phyloP scores from a whole-genome alignment of 139 green algal genomes.

The Closterium sp. region DNA sequence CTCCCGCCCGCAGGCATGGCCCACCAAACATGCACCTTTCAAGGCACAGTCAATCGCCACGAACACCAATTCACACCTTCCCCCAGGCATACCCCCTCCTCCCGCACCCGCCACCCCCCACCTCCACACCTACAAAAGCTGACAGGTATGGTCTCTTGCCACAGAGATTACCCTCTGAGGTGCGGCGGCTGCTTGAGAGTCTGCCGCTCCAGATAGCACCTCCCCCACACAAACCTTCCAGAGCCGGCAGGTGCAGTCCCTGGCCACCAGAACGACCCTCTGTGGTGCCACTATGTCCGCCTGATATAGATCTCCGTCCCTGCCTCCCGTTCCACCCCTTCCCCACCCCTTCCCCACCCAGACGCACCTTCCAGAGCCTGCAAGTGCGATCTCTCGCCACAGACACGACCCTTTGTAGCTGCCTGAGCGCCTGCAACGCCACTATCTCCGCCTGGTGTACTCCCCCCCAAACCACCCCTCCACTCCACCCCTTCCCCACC shows the following conservation, averaged over 20 bases:
- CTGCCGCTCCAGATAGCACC: not conserved
- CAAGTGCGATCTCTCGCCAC: slow-evolving; percentile 79
- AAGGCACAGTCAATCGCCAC: slow-evolving; percentile 82
- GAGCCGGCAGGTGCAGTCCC: slow-evolving; percentile 83
- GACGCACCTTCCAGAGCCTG: slow-evolving; percentile 82
- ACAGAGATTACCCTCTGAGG: too few species aligned
- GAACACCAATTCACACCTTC: too few species aligned
- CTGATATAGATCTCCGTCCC: too few species aligned
- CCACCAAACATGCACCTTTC: slow-evolving; percentile 74
- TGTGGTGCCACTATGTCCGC: slow-evolving; percentile 60
- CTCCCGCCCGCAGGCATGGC: slow-evolving; percentile 64
- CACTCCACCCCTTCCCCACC: not conserved
- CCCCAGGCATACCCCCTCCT: too few species aligned
- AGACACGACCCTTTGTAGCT: slow-evolving; percentile 73
- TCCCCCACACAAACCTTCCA: slow-evolving; percentile 86
- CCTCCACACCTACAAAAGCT: too few species aligned
- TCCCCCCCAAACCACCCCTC: slow-evolving; percentile 56
- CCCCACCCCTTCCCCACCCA: not conserved
- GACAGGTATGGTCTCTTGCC: too few species aligned
- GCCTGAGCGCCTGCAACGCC: slow-evolving; percentile 66
- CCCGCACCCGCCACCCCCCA: too few species aligned
- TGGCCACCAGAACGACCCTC: slow-evolving; percentile 64
- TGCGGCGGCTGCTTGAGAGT: too few species aligned
- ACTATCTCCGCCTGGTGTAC: too few species aligned
- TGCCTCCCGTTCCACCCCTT: too few species aligned